A percentile compares a stretch with the other conserved stretches of the same genome.
phyloP scores from a whole-genome alignment of 2,329 filamentous ascomycete species.

The Ophiobolus disseminans region DNA sequence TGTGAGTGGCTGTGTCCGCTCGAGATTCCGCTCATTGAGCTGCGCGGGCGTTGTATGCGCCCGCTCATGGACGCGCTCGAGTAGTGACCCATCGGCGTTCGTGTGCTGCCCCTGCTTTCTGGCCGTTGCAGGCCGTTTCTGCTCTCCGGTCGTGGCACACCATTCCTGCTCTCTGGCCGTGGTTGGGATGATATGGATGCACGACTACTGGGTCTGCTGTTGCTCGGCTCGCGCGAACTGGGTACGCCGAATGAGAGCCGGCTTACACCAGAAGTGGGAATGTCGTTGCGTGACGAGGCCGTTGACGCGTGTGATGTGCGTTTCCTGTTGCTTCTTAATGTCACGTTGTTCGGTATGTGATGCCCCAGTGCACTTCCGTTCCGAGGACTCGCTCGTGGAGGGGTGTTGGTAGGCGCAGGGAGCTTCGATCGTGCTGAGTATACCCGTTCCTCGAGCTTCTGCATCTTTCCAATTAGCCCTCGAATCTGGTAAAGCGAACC shows the following conservation, averaged over 20 bases:
- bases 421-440: constrained; percentile 91
- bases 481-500: constrained; percentile 91
- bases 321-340: constrained; percentile 71
- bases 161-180: too few relatives aligned
- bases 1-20: constrained; percentile 43
- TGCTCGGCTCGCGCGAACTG: constrained; percentile 35
- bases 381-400: constrained; percentile 81
- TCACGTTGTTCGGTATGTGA: constrained; percentile 61
- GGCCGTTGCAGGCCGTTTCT: constrained; percentile 64
- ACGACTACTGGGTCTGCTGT: constrained; percentile 75
- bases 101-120: constrained; percentile 69
- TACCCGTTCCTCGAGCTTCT: constrained; percentile 91
- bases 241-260: constrained; percentile 60
- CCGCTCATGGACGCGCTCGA: constrained; percentile 56
- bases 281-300: constrained; percentile 42
- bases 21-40: constrained; percentile 70
- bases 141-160: constrained; percentile 60
- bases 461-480: constrained; percentile 94
- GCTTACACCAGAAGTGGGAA: constrained; percentile 45
- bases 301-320: constrained; percentile 64
- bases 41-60: constrained; percentile 65
- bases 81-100: constrained; percentile 69
- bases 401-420: constrained; percentile 78
- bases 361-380: constrained; percentile 58
- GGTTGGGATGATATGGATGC: constrained; percentile 52